A percentile compares a stretch with the other conserved stretches of the same genome.
These are phyloP conservation scores for Monilinia fructicola DNA, from an alignment of 2,329 filamentous ascomycete species.

Conservation along the genomic window DNA sequence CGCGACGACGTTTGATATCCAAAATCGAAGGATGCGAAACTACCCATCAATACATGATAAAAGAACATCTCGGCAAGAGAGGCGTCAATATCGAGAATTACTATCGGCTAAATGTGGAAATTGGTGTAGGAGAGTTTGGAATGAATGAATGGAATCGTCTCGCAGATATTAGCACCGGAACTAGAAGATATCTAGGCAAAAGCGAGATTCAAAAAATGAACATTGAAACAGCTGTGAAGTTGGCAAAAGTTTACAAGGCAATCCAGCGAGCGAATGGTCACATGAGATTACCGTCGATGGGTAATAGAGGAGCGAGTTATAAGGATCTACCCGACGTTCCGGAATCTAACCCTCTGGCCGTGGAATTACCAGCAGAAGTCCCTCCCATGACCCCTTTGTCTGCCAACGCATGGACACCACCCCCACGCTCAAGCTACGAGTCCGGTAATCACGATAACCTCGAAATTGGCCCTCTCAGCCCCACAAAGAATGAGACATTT, in stretches of 20 bases:
- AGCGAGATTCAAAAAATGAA: conserved; percentile 75
- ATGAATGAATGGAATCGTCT: conserved; percentile 98
- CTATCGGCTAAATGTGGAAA: conserved; percentile 93
- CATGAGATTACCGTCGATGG: conserved; percentile 15
- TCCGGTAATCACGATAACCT: conserved; percentile 37
- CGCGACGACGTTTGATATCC: conserved; percentile 74
- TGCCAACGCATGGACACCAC: conserved; percentile 28
- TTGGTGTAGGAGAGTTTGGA: conserved; percentile 92
- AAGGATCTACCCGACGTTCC: conserved; percentile 38
- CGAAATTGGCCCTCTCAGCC: conserved; percentile 27
- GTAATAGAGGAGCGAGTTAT: conserved; percentile 21
- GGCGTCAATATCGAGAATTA: conserved; percentile 87
- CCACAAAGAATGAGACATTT: conserved; percentile 39
- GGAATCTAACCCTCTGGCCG: conserved; percentile 43
- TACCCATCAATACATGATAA: conserved; percentile 83
- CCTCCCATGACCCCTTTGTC: conserved; percentile 24
- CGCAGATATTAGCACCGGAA: conserved; percentile 93
- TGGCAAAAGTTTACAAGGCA: conserved; percentile 79
- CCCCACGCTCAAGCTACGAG: conserved; percentile 40
- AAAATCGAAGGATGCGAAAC: conserved; percentile 96
- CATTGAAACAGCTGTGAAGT: conserved; percentile 71
- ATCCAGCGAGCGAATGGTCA: conserved; percentile 46
- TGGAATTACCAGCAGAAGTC: conserved; percentile 59
- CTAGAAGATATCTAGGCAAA: conserved; percentile 75
- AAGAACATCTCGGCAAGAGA: conserved; percentile 72